phyloP scores from a whole-genome alignment of 2,329 filamentous ascomycete genomes.

The Alternaria brassicae region DNA sequence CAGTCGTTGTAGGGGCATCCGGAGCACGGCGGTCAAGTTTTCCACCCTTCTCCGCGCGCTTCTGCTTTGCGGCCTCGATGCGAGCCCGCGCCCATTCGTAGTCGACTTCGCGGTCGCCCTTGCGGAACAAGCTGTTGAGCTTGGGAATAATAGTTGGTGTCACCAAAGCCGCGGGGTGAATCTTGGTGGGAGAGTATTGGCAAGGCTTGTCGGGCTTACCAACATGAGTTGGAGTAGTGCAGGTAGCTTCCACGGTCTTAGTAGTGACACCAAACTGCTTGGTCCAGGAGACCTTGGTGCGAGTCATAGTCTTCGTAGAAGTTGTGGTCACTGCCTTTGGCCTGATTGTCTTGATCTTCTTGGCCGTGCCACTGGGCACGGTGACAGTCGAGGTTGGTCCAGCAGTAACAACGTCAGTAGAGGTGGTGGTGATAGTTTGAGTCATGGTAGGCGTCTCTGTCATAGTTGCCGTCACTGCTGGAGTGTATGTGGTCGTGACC shows the following conservation, averaged over 20 bases:
- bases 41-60: conserved; percentile 31
- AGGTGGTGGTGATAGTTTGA: conserved; percentile 33
- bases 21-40: conserved; percentile 44
- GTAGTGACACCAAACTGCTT: conserved; percentile 39
- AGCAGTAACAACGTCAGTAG: conserved; percentile 32
- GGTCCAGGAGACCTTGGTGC: conserved; percentile 36
- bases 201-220: conserved; percentile 45
- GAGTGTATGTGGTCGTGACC: conserved; percentile 41
- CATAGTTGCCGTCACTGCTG: conserved; percentile 45
- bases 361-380: conserved; percentile 42
- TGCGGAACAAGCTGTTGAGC: conserved; percentile 32
- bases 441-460: conserved; percentile 39
- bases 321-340: conserved; percentile 37
- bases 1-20: conserved; percentile 45
- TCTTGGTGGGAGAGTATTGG: conserved; percentile 44
- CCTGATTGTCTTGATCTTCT: conserved; percentile 41
- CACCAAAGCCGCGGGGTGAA: conserved; percentile 40
- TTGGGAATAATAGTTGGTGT: conserved; percentile 37
- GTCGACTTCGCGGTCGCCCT: conserved; percentile 39
- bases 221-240: conserved; percentile 44
- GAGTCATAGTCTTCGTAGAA: conserved; percentile 37
- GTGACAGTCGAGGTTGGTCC: conserved; percentile 42
- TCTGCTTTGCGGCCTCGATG: conserved; percentile 45
- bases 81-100: conserved; percentile 46
- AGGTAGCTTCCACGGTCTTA: conserved; percentile 48